phyloP scores from a whole-genome alignment of 2,329 filamentous ascomycete species.

The Pseudophaeomoniella oleicola region DNA sequence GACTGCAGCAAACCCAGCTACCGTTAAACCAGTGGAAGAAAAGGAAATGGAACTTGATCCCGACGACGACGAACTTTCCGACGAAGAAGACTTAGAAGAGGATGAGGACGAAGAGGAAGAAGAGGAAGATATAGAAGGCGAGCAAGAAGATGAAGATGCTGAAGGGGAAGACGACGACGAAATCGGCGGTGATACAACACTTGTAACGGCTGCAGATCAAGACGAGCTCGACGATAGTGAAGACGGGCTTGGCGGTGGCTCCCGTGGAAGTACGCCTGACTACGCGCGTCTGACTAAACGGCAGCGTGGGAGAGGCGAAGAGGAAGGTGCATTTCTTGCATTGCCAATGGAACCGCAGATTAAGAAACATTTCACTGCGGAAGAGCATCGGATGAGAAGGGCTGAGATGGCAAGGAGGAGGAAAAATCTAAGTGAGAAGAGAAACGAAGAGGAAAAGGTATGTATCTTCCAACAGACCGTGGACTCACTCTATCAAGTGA shows the following conservation, averaged over 20 bases:
- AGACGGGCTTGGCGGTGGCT: slow-evolving; percentile 29
- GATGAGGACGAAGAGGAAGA: slow-evolving; percentile 23
- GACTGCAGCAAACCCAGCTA: slow-evolving; percentile 19
- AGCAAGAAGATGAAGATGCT: slow-evolving; percentile 17
- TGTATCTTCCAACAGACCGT: slow-evolving; percentile 1
- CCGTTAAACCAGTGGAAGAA: slow-evolving; percentile 29
- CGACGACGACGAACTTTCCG: slow-evolving; percentile 34
- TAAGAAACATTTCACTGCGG: slow-evolving; percentile 58
- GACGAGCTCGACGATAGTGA: slow-evolving; percentile 26
- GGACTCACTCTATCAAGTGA: slow-evolving; percentile 7
- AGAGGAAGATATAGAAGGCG: slow-evolving; percentile 17
- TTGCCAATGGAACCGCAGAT: slow-evolving; percentile 40
- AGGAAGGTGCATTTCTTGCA: slow-evolving; percentile 35
- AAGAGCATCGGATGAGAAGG: slow-evolving; percentile 58
- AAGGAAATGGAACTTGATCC: slow-evolving; percentile 31
- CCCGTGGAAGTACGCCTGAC: slow-evolving; percentile 44
- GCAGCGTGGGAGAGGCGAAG: slow-evolving; percentile 45
- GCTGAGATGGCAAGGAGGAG: slow-evolving; percentile 60
- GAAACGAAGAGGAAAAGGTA: slow-evolving; percentile 63
- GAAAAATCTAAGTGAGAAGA: slow-evolving; percentile 61
- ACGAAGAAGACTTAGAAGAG: slow-evolving; percentile 31
- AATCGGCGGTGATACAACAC: slow-evolving; percentile 10
- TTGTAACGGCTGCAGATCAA: slow-evolving; percentile 13
- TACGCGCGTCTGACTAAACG: slow-evolving; percentile 53
- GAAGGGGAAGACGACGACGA: slow-evolving; percentile 15